Conservation (phyloP, 352 stramenopile species). For the Phytopythium helicoides region DNA sequence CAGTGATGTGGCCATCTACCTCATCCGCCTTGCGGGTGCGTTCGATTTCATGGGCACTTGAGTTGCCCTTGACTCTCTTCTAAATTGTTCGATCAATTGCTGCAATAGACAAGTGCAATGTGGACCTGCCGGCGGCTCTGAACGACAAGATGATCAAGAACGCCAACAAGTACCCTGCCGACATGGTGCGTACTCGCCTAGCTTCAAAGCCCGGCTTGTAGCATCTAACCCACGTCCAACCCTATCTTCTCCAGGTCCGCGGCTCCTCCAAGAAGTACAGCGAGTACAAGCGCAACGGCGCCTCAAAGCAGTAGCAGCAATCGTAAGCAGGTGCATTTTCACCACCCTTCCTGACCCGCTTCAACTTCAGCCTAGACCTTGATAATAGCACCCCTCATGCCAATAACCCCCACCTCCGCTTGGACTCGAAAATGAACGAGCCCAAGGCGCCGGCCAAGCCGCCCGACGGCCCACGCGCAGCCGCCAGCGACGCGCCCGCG, state of each 20-base stretch:
- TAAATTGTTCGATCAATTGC: not conserved
- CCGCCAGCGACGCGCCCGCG: not conserved
- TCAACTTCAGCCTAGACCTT: no score
- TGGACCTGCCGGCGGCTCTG: conserved; percentile 87
- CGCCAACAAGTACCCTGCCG: conserved; percentile 76
- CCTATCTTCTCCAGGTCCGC: conserved; percentile 31
- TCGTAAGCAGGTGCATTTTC: no score
- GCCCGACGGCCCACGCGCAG: not conserved
- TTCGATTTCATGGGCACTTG: not conserved
- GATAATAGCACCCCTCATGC: no score
- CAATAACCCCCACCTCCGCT: no score
- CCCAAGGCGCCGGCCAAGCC: no score
- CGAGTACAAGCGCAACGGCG: conserved; percentile 55
- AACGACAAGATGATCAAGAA: conserved; percentile 94
- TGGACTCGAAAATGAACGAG: no score
- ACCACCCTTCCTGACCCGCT: no score
- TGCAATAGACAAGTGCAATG: conserved; percentile 75
- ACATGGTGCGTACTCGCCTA: conserved; percentile 19
- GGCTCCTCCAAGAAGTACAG: conserved; percentile 83
- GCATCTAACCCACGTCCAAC: not conserved
- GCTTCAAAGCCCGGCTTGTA: not conserved
- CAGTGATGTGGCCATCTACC: conserved; percentile 96
- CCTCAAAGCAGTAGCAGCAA: no score
- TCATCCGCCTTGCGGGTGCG: conserved; percentile 86
- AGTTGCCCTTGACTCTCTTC: not conserved